Percentiles rank a stretch among this genome's conserved stretches.
Evolutionary conservation across 1,284 basidiomycete species (phyloP).

Genomic region (Pseudozyma flocculosa): DNA sequence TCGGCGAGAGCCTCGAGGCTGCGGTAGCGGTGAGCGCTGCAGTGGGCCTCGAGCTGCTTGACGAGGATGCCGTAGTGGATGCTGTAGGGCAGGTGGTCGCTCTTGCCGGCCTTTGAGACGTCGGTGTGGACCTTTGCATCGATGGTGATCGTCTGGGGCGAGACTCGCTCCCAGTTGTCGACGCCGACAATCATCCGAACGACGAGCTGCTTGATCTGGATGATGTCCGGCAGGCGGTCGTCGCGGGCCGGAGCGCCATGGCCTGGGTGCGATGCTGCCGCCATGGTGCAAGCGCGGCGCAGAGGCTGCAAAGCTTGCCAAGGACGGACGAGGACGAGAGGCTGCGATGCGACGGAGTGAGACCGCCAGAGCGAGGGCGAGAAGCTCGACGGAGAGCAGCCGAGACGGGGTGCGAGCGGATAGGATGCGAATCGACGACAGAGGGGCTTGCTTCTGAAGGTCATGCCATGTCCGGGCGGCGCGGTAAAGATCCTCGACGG

Average conservation of each 20-base stretch:
- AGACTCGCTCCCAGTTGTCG: constrained; percentile 51
- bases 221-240: constrained; percentile 39
- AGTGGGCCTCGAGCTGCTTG: constrained; percentile 53
- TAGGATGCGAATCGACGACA: too few relatives aligned
- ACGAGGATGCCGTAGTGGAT: constrained; percentile 60
- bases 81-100: constrained; percentile 66
- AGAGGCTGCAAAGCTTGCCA: too few relatives aligned
- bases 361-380: too few relatives aligned
- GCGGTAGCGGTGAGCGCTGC: constrained; percentile 27
- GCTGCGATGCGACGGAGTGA: too few relatives aligned
- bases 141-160: constrained; percentile 66
- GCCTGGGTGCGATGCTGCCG: neutral
- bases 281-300: too few relatives aligned
- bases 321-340: too few relatives aligned
- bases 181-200: constrained; percentile 52
- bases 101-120: constrained; percentile 63
- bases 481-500: too few relatives aligned
- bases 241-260: constrained; percentile 9
- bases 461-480: too few relatives aligned
- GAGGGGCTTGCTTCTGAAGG: too few relatives aligned
- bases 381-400: too few relatives aligned
- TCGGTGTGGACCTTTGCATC: constrained; percentile 66
- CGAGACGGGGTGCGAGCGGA: too few relatives aligned
- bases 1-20: constrained; percentile 47
- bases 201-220: constrained; percentile 43